phyloP scores from a whole-genome alignment of 257 asterid genomes.

The Henckelia pumila region DNA sequence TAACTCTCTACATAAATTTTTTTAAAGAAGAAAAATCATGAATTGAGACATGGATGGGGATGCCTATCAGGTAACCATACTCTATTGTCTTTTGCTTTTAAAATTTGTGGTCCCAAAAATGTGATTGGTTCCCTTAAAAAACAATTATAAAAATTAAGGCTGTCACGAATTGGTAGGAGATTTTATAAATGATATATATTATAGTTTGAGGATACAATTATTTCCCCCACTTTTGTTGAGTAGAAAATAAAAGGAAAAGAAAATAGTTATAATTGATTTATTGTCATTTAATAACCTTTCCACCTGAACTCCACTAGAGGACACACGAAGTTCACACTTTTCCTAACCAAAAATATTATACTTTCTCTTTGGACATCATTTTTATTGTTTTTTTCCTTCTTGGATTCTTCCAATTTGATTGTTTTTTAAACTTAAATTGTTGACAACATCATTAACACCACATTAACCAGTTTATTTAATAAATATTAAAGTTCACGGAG shows the following conservation, averaged over 20 bases:
- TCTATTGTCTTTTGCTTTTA: neutral
- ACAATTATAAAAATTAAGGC: no score
- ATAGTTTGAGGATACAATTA: no score
- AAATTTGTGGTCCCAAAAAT: neutral
- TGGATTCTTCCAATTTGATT: neutral
- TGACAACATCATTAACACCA: neutral
- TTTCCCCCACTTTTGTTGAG: constrained; percentile 14
- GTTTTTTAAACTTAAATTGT: neutral
- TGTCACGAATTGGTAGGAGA: no score
- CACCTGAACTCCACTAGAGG: constrained; percentile 50
- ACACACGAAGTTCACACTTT: constrained; percentile 35
- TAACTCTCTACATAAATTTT: no score
- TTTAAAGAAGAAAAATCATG: no score
- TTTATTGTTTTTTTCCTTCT: no score
- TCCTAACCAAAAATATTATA: constrained; percentile 14
- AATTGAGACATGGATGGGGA: neutral
- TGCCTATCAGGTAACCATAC: neutral
- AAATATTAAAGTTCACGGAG: no score
- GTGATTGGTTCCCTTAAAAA: neutral
- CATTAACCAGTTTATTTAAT: neutral
- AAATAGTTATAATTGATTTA: constrained; percentile 17
- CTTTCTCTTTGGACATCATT: neutral
- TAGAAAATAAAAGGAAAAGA: neutral
- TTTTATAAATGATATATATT: no score
- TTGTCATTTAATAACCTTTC: constrained; percentile 34